phyloP scores from a whole-genome alignment of 495 filamentous ascomycete genomes.

The Hyaloscypha variabilis region DNA sequence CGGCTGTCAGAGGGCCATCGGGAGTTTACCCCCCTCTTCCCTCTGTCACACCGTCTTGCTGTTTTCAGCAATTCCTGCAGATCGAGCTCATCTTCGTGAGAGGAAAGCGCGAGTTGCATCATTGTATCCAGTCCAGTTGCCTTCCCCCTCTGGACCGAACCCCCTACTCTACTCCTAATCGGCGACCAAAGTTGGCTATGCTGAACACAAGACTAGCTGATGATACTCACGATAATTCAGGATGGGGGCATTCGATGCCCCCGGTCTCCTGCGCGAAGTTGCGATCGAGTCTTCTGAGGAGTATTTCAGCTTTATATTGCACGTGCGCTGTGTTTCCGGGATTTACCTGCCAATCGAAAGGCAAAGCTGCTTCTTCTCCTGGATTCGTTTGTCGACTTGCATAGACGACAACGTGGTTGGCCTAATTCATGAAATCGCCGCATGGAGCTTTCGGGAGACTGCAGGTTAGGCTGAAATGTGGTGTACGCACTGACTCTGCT shows the following conservation, averaged over 20 bases:
- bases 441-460: slow-evolving; percentile 22
- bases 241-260: not conserved
- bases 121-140: not conserved
- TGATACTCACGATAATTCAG: slow-evolving; percentile 14
- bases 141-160: not conserved
- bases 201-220: not conserved
- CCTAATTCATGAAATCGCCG: slow-evolving; percentile 16
- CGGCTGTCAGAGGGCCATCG: slow-evolving; percentile 18
- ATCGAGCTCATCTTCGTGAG: not conserved
- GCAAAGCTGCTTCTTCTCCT: slow-evolving; percentile 6
- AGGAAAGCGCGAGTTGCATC: not conserved
- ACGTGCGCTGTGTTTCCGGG: slow-evolving; percentile 4
- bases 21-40: not conserved
- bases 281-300: slow-evolving; percentile 18
- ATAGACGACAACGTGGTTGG: slow-evolving; percentile 33
- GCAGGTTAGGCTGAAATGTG: slow-evolving; percentile 17
- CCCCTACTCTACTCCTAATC: not conserved
- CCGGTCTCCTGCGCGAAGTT: not conserved
- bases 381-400: slow-evolving; percentile 35
- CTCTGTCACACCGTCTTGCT: not conserved
- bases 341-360: slow-evolving; percentile 14
- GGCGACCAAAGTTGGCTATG: slow-evolving; percentile 2
- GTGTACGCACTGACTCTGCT: slow-evolving; percentile 23
- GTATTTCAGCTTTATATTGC: slow-evolving; percentile 6
- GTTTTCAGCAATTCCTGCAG: not conserved